Evolutionary conservation across 2,329 filamentous ascomycete genomes (phyloP).

Genomic region (Eutypella sp.): DNA sequence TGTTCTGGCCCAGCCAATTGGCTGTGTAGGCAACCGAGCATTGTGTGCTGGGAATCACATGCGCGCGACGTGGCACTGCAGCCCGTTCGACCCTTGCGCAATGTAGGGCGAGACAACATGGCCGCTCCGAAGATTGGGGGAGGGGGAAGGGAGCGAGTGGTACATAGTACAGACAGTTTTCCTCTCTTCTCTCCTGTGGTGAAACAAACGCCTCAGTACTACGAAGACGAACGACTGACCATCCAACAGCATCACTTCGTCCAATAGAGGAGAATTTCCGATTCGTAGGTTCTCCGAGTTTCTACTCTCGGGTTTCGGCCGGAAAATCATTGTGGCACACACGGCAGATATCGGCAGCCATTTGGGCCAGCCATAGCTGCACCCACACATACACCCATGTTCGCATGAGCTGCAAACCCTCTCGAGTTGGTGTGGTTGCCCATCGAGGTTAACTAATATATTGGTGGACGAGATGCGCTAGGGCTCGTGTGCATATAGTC

Average conservation of each 20-base stretch:
- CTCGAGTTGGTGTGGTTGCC: background rate
- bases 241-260: slow-evolving; percentile 16
- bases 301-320: background rate
- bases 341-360: background rate
- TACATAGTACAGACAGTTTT: slow-evolving; percentile 16
- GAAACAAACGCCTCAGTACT: slow-evolving; percentile 22
- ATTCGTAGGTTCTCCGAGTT: slow-evolving; percentile 13
- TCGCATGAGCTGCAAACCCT: slow-evolving; percentile 6
- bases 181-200: slow-evolving; percentile 20
- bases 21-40: slow-evolving; percentile 23
- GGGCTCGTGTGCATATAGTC: background rate
- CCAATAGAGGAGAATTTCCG: slow-evolving; percentile 17
- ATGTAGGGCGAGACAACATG: slow-evolving; percentile 22
- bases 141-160: slow-evolving; percentile 17
- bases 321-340: background rate
- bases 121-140: slow-evolving; percentile 16
- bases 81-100: slow-evolving; percentile 18
- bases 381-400: slow-evolving; percentile 1
- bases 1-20: slow-evolving; percentile 21
- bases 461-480: background rate
- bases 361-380: background rate
- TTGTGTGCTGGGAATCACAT: slow-evolving; percentile 18
- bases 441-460: background rate
- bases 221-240: slow-evolving; percentile 16
- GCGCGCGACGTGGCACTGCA: slow-evolving; percentile 19